Base-by-base conservation (phyloP, 768 basidiomycete genomes). In the Tremella fuciformis region DNA sequence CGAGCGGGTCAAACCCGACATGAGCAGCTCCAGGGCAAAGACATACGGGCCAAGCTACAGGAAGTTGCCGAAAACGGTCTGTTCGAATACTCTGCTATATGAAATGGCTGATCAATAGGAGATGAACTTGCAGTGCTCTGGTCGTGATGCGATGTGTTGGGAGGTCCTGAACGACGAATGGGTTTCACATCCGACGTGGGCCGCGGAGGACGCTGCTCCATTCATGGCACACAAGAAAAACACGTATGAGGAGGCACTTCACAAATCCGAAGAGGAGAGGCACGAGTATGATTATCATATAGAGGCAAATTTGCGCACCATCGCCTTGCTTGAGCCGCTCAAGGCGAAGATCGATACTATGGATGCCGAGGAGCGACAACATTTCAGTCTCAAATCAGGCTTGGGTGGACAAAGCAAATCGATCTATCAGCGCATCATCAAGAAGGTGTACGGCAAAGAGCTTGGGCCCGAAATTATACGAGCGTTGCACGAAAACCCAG, bases 111-210 rank as follows among this genome's bases (percentile, higher is more conserved):
- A 67, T 52, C 48, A 3, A 15, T 18, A 96, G 92, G 94, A 98
- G 79, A 84, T 87, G 63, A 82, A 84, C 40, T 78, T 97, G 18
- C 88, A 91, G 24, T 98, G 96, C 75, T 96, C 96, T 2, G 93
- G 89, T 11, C 86, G 96, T 25, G 93, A 97, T 69, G 85, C 91
- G 62, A 86, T 97, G 56, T 93, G 89, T 73, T 89, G 92, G 74
- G 91, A 91, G 25, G 92, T 99, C 25, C 83, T 99, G 47, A 99
- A 99, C 73, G 93, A 98, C 71, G 84, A 87, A 65, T 98, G 96
- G 94, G 91, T 98, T 11, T 96, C 94, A 13, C 94, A 98, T 76
- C 94, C 96, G 2, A 94, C 92, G 1, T 96, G 92, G 90, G 91
- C 91, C 8, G 93, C 91, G 19, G 94, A 98, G 74, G 92, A 94